phyloP scores from a whole-genome alignment of 108 stramenopile species.

The Conticribra guillardii region DNA sequence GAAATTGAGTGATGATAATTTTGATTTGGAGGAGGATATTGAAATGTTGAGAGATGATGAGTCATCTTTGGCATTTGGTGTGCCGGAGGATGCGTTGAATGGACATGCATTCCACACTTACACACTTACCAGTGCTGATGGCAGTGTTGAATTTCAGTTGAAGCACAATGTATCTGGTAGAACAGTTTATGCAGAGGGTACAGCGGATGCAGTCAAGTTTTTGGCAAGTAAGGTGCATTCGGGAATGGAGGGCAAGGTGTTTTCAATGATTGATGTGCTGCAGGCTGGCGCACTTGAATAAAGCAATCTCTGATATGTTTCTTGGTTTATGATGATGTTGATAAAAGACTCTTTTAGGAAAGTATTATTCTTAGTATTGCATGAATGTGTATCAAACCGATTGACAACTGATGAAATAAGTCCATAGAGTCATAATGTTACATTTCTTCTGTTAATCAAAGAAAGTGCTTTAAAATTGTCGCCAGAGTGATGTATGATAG shows the following conservation, averaged over 20 bases:
- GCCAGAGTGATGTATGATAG: too few species aligned
- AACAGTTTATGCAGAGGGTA: slow-evolving; percentile 98
- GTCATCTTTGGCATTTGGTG: slow-evolving; percentile 90
- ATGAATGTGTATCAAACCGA: too few species aligned
- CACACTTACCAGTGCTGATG: slow-evolving; percentile 90
- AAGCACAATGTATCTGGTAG: slow-evolving; percentile 97
- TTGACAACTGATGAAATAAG: too few species aligned
- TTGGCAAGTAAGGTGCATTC: slow-evolving; percentile 77
- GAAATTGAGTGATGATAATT: slow-evolving; percentile 64
- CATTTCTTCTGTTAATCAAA: too few species aligned
- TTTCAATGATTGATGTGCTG: slow-evolving; percentile 90
- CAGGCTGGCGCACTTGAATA: slow-evolving; percentile 87
- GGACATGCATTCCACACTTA: slow-evolving; percentile 99
- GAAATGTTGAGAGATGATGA: slow-evolving; percentile 89
- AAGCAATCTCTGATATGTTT: not conserved
- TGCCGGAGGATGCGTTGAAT: slow-evolving; percentile 86
- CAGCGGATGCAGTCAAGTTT: slow-evolving; percentile 96
- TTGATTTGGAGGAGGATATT: slow-evolving; percentile 88
- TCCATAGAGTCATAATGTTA: too few species aligned
- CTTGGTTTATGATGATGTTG: too few species aligned
- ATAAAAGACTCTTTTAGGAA: too few species aligned
- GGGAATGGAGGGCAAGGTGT: slow-evolving; percentile 76
- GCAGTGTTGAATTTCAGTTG: slow-evolving; percentile 92
- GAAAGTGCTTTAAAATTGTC: too few species aligned
- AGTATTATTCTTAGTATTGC: too few species aligned